Evolutionary conservation across 1,284 basidiomycete genomes (phyloP).

Genomic region (Microbotryum lychnidis-dioicae): DNA sequence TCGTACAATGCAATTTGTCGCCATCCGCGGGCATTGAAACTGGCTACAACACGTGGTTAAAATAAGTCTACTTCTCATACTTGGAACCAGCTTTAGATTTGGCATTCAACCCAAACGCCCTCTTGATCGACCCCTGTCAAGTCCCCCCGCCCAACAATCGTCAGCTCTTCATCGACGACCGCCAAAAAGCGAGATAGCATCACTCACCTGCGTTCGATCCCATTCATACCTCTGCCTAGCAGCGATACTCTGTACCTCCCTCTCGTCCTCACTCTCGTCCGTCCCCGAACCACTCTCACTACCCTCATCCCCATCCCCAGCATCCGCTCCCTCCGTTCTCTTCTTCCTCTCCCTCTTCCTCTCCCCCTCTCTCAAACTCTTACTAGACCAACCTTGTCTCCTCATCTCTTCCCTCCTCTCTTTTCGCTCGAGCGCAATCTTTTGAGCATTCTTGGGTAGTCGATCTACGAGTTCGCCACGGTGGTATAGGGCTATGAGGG

Average conservation of each 20-base stretch:
- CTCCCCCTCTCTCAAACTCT: neutral
- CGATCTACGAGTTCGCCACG: slow-evolving; percentile 9
- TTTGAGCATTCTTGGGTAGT: slow-evolving; percentile 6
- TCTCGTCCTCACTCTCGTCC: slow-evolving; percentile 16
- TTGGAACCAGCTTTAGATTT: too few relatives aligned
- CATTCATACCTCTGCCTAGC: slow-evolving; percentile 15
- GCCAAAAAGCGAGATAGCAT: too few relatives aligned
- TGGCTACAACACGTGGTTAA: too few relatives aligned
- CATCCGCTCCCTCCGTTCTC: neutral
- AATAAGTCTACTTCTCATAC: too few relatives aligned
- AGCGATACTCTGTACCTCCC: slow-evolving; percentile 10
- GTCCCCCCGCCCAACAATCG: too few relatives aligned
- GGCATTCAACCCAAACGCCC: slow-evolving; percentile 4
- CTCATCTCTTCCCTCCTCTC: neutral
- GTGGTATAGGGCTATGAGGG: slow-evolving; percentile 15
- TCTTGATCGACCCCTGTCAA: neutral
- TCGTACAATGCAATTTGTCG: too few relatives aligned
- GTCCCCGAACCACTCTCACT: slow-evolving; percentile 8
- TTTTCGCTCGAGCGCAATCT: slow-evolving; percentile 3
- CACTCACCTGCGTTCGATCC: slow-evolving; percentile 15
- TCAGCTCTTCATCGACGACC: too few relatives aligned
- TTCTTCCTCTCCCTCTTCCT: neutral
- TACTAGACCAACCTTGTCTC: neutral
- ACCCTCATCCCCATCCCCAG: neutral
- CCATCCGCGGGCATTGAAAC: too few relatives aligned